phyloP scores from a whole-genome alignment of 805 yeast species.

The Wickerhamomyces chaumierensis region DNA sequence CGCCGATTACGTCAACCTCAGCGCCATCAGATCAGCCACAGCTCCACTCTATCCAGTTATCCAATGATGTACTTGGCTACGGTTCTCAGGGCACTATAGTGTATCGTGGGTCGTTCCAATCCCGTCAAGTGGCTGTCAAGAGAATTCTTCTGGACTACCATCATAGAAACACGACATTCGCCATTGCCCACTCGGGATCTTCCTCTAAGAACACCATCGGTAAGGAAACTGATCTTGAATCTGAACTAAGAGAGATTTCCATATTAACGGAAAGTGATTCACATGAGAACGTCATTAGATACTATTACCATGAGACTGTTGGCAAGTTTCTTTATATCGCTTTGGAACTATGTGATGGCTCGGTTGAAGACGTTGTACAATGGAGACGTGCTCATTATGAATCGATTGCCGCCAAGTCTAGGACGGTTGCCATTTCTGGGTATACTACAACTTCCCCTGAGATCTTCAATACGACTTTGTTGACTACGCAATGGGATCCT shows the following conservation, averaged over 20 bases:
- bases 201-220: no score
- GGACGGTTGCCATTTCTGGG: no score
- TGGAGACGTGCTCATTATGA: no score
- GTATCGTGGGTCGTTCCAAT: constrained; percentile 80
- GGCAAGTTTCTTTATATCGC: constrained; percentile 89
- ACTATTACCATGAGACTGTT: constrained; percentile 85
- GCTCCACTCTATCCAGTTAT: constrained; percentile 45
- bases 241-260: constrained; percentile 44
- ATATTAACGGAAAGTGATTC: constrained; percentile 89
- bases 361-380: constrained; percentile 68
- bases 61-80: constrained; percentile 76
- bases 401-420: no score
- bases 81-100: constrained; percentile 98
- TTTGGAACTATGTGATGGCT: constrained; percentile 79
- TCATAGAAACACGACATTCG: no score
- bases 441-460: no score
- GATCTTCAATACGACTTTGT: no score
- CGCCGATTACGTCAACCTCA: constrained; percentile 1
- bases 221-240: no score
- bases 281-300: constrained; percentile 89
- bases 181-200: no score
- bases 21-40: constrained; percentile 8
- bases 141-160: constrained; percentile 88
- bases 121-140: constrained; percentile 91
- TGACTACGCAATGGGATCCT: constrained; percentile 21